Conservation (phyloP, 192 early-diverging fungal species). For the Rhizophagus clarus region DNA sequence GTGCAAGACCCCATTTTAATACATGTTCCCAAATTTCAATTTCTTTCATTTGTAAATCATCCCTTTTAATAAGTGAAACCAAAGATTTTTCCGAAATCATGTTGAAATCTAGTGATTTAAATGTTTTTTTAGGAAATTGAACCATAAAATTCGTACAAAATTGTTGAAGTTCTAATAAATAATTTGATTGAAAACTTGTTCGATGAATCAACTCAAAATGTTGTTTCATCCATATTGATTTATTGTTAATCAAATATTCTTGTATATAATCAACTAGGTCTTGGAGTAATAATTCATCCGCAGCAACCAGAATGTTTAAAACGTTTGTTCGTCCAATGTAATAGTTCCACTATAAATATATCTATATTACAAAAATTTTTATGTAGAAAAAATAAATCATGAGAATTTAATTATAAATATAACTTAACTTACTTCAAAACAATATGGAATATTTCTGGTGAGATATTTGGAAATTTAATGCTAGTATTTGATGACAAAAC, state of each 20-base stretch:
- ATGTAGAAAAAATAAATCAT: neutral
- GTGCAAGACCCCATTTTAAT: slow-evolving; percentile 18
- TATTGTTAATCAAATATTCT: neutral
- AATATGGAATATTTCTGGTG: neutral
- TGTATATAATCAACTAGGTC: neutral
- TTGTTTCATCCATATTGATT: neutral
- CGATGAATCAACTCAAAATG: neutral
- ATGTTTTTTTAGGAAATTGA: neutral
- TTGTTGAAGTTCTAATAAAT: neutral
- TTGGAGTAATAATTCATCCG: slow-evolving; percentile 2
- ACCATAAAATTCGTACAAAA: neutral
- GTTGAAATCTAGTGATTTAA: neutral
- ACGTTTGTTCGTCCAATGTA: neutral
- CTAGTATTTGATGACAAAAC: no score
- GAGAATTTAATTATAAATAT: neutral
- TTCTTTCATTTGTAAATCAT: slow-evolving; percentile 23
- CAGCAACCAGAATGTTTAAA: neutral
- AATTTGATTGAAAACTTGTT: neutral
- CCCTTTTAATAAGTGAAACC: neutral
- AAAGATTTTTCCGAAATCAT: neutral
- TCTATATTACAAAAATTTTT: neutral
- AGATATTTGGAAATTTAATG: no score
- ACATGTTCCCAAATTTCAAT: slow-evolving; percentile 5
- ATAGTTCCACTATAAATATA: slow-evolving; percentile 15
- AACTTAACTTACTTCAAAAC: slow-evolving; percentile 1